Evolutionary conservation across 257 asterid species (phyloP), one percentile per base, ranked within the genome.

Genomic region (Nicotiana knightiana): DNA sequence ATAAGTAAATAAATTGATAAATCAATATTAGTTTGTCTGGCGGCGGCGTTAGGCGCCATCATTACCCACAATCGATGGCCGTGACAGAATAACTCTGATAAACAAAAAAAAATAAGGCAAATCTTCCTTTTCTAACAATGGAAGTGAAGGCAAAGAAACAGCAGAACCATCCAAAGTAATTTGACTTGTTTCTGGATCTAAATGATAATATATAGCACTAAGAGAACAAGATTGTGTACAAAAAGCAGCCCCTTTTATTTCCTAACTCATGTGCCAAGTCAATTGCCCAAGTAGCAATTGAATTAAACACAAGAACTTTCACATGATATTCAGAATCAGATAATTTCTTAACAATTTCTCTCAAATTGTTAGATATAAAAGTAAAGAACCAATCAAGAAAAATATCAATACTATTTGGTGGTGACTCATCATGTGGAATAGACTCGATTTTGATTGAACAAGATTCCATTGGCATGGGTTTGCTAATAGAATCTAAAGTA

Each of bases 191-290:
- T 88, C 91, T 5, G 81, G 83, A 21, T 83, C 80, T 76, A 89
- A 3, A 68, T 90, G 92, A 76, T 89, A 87, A 57, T 84, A 87
- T 0, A 91, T 26, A 0, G 88, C 85, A 3, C 82, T 77, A 1
- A 91, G 90, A 6, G 84, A 85, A 51, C 90, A 81, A 0, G 90
- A 32, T 80, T 91, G 93, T 5, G 92, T 90, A 80, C 83, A 85
- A 73, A 87, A 87, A 3, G 87, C 84, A 79, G 86, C 88, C 10
- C 83, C 88, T 21, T 67, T 71, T 78, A 16, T 83, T 18, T 0
- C 90, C 90, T 21, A 81, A 21, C 2, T 37, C 66, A 51, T 85
- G 84, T 7, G 81, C 85, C 1, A 81, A 18, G 2, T 84, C 87
- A 67, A 86, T 33, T 17, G 67, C 83, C 87, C 88, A 83, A 0